Evolutionary conservation across 164 flowering plant genomes (phyloP).

Genomic region (Houttuynia cordata): DNA sequence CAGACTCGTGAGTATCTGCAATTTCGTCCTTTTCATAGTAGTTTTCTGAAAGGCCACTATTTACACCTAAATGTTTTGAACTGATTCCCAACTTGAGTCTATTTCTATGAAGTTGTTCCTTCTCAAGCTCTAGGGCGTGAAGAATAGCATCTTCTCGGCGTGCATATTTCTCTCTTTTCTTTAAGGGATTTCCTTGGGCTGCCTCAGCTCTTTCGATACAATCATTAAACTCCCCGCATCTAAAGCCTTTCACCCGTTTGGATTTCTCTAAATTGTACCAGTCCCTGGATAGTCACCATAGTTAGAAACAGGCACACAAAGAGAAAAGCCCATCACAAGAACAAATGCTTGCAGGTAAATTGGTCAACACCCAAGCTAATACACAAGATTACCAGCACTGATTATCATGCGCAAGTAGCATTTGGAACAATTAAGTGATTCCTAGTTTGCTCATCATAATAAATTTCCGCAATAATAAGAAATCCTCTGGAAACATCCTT

Average conservation of each 20-base stretch:
- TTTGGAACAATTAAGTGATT: no score
- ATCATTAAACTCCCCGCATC: slow-evolving; percentile 97
- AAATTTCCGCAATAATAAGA: no score
- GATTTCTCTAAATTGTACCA: slow-evolving; percentile 99
- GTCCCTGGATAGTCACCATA: slow-evolving; percentile 38
- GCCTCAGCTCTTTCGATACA: slow-evolving; percentile 87
- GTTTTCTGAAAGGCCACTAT: slow-evolving; percentile 19
- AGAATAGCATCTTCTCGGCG: slow-evolving; percentile 98
- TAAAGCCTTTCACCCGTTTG: slow-evolving; percentile 90
- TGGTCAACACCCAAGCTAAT: no score
- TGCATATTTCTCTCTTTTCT: slow-evolving; percentile 95
- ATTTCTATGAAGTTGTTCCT: slow-evolving; percentile 38
- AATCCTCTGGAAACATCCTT: no score
- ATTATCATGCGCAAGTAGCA: no score
- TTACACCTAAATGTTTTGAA: slow-evolving; percentile 20
- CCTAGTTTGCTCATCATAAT: no score
- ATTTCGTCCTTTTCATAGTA: slow-evolving; percentile 11
- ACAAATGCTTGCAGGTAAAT: not conserved
- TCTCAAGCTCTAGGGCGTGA: slow-evolving; percentile 98
- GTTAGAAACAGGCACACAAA: not conserved
- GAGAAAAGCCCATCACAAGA: not conserved
- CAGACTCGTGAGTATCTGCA: slow-evolving; percentile 19
- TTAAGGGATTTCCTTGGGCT: slow-evolving; percentile 60
- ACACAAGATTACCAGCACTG: no score
- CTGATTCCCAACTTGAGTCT: slow-evolving; percentile 32